Evolutionary conservation across 768 basidiomycete species (phyloP), one percentile per base, ranked within the genome.

Genomic region (Rhizopogon vinicolor): DNA sequence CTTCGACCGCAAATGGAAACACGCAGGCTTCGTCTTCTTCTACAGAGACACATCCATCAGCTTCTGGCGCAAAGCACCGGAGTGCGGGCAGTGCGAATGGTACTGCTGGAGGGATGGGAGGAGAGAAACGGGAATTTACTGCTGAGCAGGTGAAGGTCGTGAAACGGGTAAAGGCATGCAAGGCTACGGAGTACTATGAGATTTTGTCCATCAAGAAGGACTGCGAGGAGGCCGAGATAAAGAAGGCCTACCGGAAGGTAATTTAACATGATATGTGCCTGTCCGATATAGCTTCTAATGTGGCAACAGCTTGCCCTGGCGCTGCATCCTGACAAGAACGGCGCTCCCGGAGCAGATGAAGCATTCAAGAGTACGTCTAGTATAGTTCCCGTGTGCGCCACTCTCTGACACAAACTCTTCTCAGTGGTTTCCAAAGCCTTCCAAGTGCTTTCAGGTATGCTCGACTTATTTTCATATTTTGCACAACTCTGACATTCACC

Each of bases 351-450:
- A 41, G 96, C 96, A 14, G 96, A 98, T 58, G 96, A 98, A 68
- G 96, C 96, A 2, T 98, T 98, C 75, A 98, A 98, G 77, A 78
- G 96, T 98, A 64, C 52, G 87, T 79, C 49, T 41, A 56, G 28
- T 37, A 41, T 19, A 0, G 18, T 50, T 41, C 55, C 49, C 52
- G 13, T 53, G 37, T 19, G 25, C 10, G 14, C 12, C 42, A 22
- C 22, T 31, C 51, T 19, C 45, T 37, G 42, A 46, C 42, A 55
- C 19, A 63, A 61, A 2, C 52, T 10, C 8, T 40, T 16, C 22
- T 10, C 65, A 98, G 96, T 95, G 88, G 93, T 98, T 29, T 96
- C 93, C 4, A 98, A 97, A 73, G 94, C 95, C 9, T 98, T 98
- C 72, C 93, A 96, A 68, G 87, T 98, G 8, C 75, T 98, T 37